These are phyloP conservation scores for Dryadomyces quercus-mongolicae DNA, from an alignment of 2,329 filamentous ascomycete species.

Conservation along the genomic window DNA sequence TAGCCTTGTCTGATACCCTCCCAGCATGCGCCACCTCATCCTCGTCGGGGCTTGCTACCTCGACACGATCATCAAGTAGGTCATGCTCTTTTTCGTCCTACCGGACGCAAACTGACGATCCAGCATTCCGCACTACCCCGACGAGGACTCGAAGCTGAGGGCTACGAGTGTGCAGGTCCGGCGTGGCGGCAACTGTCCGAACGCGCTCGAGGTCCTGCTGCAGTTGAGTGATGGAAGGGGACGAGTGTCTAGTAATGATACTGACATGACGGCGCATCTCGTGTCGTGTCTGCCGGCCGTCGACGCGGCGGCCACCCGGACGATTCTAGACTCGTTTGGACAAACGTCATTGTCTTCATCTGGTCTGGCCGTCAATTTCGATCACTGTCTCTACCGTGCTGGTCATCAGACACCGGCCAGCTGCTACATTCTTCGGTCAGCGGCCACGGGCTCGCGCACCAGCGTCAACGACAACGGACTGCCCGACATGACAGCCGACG, in stretches of 20 bases:
- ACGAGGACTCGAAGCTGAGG: slow-evolving; percentile 61
- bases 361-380: slow-evolving; percentile 18
- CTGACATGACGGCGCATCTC: slow-evolving; percentile 25
- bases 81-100: slow-evolving; percentile 12
- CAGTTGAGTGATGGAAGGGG: slow-evolving; percentile 34
- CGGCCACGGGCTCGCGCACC: slow-evolving; percentile 47
- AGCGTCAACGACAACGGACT: slow-evolving; percentile 60
- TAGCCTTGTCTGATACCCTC: too few relatives aligned
- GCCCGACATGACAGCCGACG: slow-evolving; percentile 51
- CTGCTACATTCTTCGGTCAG: slow-evolving; percentile 56
- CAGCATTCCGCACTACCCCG: slow-evolving; percentile 54
- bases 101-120: slow-evolving; percentile 2
- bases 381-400: slow-evolving; percentile 47
- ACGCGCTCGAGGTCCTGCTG: slow-evolving; percentile 57
- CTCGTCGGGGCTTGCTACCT: slow-evolving; percentile 58
- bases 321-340: slow-evolving; percentile 43
- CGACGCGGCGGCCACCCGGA: slow-evolving; percentile 34
- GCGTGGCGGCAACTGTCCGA: slow-evolving; percentile 62
- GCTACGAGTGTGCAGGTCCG: slow-evolving; percentile 46
- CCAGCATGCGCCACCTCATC: slow-evolving; percentile 43
- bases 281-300: slow-evolving; percentile 41
- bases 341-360: slow-evolving; percentile 10
- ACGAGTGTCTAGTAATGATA: too few relatives aligned
- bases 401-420: slow-evolving; percentile 45
- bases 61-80: slow-evolving; percentile 55